phyloP scores from a whole-genome alignment of 2,329 filamentous ascomycete species.

The Alternaria arborescens region DNA sequence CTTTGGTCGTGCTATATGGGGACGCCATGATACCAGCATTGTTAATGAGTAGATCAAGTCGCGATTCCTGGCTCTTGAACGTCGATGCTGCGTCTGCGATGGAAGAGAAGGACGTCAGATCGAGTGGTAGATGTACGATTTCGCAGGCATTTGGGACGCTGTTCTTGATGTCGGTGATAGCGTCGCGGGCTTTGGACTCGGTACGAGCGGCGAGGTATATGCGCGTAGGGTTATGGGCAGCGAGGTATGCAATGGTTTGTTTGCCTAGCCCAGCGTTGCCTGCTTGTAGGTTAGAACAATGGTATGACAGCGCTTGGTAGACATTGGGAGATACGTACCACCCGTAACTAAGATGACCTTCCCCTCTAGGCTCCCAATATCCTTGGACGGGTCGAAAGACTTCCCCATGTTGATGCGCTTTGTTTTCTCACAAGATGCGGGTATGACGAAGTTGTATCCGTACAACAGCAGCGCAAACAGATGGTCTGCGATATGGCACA shows the following conservation, averaged over 20 bases:
- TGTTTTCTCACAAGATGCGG: constrained; percentile 11
- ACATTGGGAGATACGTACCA: constrained; percentile 29
- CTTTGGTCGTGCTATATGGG: constrained; percentile 52
- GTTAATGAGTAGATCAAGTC: constrained; percentile 58
- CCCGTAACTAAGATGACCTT: constrained; percentile 50
- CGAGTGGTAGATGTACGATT: constrained; percentile 52
- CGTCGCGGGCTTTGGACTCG: constrained; percentile 51
- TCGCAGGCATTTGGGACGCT: constrained; percentile 45
- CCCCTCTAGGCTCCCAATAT: constrained; percentile 38
- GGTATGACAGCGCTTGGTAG: not conserved
- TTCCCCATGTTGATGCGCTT: constrained; percentile 26
- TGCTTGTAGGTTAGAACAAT: constrained; percentile 20
- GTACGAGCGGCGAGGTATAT: constrained; percentile 60
- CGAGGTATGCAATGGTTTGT: constrained; percentile 55
- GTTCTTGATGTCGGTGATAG: constrained; percentile 53
- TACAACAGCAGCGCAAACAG: constrained; percentile 6
- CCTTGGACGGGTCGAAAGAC: constrained; percentile 37
- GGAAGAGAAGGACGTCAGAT: constrained; percentile 55
- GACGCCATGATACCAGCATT: constrained; percentile 58
- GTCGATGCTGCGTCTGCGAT: constrained; percentile 48
- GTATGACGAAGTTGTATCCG: constrained; percentile 18
- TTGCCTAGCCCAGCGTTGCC: constrained; percentile 60
- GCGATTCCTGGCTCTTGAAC: constrained; percentile 47
- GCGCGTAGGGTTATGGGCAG: constrained; percentile 53
- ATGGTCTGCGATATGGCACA: constrained; percentile 12